These are phyloP conservation scores for Fusarium torreyae DNA, from an alignment of 2,329 filamentous ascomycete genomes.

Conservation along the genomic window DNA sequence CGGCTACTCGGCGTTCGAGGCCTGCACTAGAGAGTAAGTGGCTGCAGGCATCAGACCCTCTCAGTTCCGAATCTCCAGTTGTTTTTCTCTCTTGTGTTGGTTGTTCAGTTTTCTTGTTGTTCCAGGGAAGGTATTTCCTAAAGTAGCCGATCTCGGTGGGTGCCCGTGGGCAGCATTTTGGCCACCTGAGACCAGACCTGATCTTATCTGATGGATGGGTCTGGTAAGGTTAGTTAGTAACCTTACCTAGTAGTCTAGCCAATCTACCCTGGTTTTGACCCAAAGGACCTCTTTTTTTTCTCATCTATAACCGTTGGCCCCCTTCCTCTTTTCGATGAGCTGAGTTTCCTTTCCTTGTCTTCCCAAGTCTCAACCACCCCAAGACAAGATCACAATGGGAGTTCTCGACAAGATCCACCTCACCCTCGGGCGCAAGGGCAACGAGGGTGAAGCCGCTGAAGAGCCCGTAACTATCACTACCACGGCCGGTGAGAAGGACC, in stretches of 20 bases:
- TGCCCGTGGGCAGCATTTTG: constrained; percentile 6
- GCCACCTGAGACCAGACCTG: constrained; percentile 26
- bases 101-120: not conserved
- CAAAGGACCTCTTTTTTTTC: constrained; percentile 13
- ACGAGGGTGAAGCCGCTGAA: constrained; percentile 17
- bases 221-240: constrained; percentile 9
- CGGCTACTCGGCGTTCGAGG: constrained; percentile 36
- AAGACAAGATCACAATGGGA: constrained; percentile 38
- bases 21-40: constrained; percentile 37
- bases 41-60: constrained; percentile 37
- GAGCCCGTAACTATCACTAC: constrained; percentile 28
- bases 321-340: not conserved
- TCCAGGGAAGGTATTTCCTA: constrained; percentile 4
- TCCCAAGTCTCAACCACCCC: constrained; percentile 8
- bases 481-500: constrained; percentile 38
- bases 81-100: not conserved
- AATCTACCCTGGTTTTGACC: constrained; percentile 6
- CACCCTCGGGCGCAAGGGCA: constrained; percentile 35
- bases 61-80: constrained; percentile 16
- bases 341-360: constrained; percentile 16
- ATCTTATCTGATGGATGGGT: constrained; percentile 47
- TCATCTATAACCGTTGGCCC: constrained; percentile 18
- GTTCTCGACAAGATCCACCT: constrained; percentile 37
- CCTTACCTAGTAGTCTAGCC: constrained; percentile 12
- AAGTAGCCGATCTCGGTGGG: constrained; percentile 38